A percentile compares a stretch with the other conserved stretches of the same genome.
Evolutionary conservation across 805 yeast species (phyloP).

Genomic region (Starmerella kuoi): DNA sequence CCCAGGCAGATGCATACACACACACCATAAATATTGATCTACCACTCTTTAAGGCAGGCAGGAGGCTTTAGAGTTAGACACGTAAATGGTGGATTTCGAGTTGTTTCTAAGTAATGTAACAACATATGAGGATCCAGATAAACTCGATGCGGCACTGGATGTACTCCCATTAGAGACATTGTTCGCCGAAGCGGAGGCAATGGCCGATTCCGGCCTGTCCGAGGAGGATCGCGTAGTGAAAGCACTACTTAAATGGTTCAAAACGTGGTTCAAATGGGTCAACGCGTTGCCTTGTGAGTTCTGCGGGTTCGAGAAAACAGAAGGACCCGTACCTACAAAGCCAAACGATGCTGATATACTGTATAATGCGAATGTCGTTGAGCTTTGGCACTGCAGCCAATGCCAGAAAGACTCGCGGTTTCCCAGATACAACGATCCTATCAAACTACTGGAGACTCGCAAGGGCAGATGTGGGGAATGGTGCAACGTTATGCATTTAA

Average conservation of each 20-base stretch:
- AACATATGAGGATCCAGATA: constrained; percentile 34
- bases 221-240: constrained; percentile 47
- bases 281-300: constrained; percentile 49
- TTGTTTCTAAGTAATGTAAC: background rate
- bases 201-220: constrained; percentile 26
- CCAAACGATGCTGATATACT: constrained; percentile 38
- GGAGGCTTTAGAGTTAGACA: too few species aligned
- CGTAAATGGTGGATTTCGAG: background rate
- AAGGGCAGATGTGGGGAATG: constrained; percentile 91
- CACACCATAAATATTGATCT: too few species aligned
- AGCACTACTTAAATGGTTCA: constrained; percentile 55
- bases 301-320: constrained; percentile 40
- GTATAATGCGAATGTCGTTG: constrained; percentile 47
- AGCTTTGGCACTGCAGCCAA: constrained; percentile 46
- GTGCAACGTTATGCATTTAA: constrained; percentile 70
- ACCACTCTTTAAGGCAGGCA: too few species aligned
- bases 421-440: constrained; percentile 65
- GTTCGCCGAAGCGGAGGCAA: constrained; percentile 38
- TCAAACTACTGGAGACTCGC: constrained; percentile 46
- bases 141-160: constrained; percentile 49
- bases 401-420: constrained; percentile 46
- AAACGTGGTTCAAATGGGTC: constrained; percentile 75
- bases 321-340: constrained; percentile 30
- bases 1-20: too few species aligned
- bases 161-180: constrained; percentile 48